phyloP scores from a whole-genome alignment of 2,329 filamentous ascomycete genomes.

The Diaporthe ampelina region DNA sequence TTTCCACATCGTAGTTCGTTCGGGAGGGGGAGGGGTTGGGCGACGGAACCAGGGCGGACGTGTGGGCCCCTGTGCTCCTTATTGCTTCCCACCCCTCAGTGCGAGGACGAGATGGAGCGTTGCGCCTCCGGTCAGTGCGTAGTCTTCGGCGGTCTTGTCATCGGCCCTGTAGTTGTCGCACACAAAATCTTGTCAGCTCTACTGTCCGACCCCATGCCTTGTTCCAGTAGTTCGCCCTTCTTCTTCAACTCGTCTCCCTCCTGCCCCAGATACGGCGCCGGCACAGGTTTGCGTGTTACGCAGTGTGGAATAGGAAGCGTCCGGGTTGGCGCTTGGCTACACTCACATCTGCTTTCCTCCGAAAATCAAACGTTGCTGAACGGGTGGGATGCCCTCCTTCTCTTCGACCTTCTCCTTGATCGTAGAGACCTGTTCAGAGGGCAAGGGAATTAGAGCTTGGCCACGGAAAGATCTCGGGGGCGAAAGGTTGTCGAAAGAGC shows the following conservation, averaged over 20 bases:
- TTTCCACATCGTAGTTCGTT: not conserved
- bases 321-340: too few species aligned
- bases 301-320: not conserved
- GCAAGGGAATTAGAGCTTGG: conserved; percentile 12
- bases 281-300: not conserved
- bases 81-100: conserved; percentile 79
- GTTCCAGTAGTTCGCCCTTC: not conserved
- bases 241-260: not conserved
- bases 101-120: conserved; percentile 97
- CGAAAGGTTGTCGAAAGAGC: not conserved
- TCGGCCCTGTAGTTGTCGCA: conserved; percentile 76
- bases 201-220: not conserved
- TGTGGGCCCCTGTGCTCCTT: not conserved
- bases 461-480: not conserved
- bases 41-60: not conserved
- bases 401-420: conserved; percentile 99
- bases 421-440: conserved; percentile 78
- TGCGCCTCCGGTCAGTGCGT: conserved; percentile 90
- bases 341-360: conserved; percentile 97
- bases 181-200: conserved; percentile 12
- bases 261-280: not conserved
- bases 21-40: not conserved
- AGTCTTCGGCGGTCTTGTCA: conserved; percentile 93
- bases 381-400: conserved; percentile 97
- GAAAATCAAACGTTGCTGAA: conserved; percentile 95